Conservation (phyloP, 805 yeast genomes). For the Hermanozyma aechmeae region DNA sequence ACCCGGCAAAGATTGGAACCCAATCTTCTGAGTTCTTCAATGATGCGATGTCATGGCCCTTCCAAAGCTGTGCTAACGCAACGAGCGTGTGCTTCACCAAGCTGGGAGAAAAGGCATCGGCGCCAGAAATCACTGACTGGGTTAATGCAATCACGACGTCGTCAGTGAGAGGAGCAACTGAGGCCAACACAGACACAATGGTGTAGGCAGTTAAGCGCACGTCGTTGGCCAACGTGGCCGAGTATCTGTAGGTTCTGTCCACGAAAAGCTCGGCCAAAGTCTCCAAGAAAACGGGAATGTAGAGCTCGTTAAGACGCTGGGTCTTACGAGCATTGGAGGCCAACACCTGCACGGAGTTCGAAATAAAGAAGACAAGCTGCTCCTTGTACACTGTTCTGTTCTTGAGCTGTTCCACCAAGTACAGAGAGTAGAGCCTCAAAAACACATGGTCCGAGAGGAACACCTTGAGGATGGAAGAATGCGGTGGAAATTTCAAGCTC, state of each 20-base stretch:
- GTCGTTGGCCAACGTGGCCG: constrained; percentile 30
- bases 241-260: constrained; percentile 7
- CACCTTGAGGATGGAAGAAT: constrained; percentile 59
- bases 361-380: constrained; percentile 71
- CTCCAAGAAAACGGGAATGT: constrained; percentile 51
- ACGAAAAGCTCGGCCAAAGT: constrained; percentile 44
- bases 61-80: constrained; percentile 34
- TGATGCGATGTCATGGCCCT: no score
- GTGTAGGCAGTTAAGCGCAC: constrained; percentile 80
- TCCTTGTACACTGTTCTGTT: constrained; percentile 53
- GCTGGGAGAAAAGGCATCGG: constrained; percentile 11
- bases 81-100: constrained; percentile 24
- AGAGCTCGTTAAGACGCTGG: constrained; percentile 35
- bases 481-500: constrained; percentile 54
- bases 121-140: constrained; percentile 20
- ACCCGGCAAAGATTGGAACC: no score
- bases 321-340: constrained; percentile 47
- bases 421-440: constrained; percentile 55
- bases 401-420: constrained; percentile 38
- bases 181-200: constrained; percentile 63
- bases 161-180: constrained; percentile 53
- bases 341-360: constrained; percentile 58
- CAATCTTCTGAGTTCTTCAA: no score
- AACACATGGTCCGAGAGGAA: constrained; percentile 60
- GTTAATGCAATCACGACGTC: constrained; percentile 23